Evolutionary conservation across 257 asterid genomes (phyloP).

Genomic region (Haberlea rhodopensis): DNA sequence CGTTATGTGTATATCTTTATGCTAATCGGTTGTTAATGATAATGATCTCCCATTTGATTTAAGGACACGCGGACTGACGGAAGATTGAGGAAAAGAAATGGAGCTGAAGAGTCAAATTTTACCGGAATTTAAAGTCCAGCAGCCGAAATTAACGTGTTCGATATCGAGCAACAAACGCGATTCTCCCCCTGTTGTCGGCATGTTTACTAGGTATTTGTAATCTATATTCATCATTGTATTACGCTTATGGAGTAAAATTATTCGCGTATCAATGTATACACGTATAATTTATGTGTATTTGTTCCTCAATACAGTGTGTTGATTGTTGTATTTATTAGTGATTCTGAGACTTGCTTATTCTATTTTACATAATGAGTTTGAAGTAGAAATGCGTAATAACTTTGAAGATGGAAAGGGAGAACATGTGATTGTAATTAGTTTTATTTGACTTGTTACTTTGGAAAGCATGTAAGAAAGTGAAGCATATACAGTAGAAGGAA

Average conservation of each 20-base stretch:
- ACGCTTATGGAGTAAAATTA: conserved; percentile 2
- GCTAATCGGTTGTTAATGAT: conserved; percentile 13
- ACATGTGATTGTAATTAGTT: neutral
- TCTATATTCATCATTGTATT: neutral
- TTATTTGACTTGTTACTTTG: neutral
- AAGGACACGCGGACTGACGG: neutral
- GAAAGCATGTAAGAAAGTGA: conserved; percentile 1
- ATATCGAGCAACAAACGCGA: conserved; percentile 31
- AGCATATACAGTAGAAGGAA: conserved; percentile 3
- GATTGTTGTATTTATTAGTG: neutral
- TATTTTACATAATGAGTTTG: neutral
- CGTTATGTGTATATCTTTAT: neutral
- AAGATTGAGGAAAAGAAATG: conserved; percentile 33
- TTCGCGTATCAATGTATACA: neutral
- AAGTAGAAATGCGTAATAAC: neutral
- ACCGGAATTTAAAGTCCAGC: conserved; percentile 41
- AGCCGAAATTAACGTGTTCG: conserved; percentile 30
- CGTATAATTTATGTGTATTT: neutral
- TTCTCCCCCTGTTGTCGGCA: conserved; percentile 30
- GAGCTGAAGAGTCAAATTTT: conserved; percentile 58
- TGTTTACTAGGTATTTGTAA: conserved; percentile 40
- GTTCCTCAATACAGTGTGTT: neutral
- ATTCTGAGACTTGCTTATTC: neutral
- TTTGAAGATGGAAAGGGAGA: conserved; percentile 15
- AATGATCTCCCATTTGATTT: conserved; percentile 31